phyloP scores from a whole-genome alignment of 345 rosid species.

The Camelina neglecta region DNA sequence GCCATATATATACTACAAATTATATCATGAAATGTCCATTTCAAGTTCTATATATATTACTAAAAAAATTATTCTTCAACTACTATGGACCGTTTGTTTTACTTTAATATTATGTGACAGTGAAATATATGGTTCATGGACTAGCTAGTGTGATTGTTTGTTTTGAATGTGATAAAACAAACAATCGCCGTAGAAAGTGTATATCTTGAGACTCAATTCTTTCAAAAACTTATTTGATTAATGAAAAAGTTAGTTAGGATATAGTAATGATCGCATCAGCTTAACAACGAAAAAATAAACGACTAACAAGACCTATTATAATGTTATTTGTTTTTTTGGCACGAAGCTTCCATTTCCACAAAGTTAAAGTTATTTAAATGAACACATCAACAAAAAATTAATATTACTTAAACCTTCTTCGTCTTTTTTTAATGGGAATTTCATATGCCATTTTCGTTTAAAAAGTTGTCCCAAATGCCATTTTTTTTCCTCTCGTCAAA shows the following conservation, averaged over 20 bases:
- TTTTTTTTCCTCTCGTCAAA: no score
- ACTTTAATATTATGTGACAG: neutral
- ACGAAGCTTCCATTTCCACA: constrained; percentile 5
- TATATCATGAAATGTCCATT: no score
- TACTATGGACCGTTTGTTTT: neutral
- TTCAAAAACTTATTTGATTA: neutral
- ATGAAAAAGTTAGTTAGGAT: neutral
- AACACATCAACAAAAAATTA: neutral
- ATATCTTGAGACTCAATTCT: neutral
- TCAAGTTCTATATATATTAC: neutral
- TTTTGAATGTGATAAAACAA: neutral
- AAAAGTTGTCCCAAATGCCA: no score
- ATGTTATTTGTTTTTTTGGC: neutral
- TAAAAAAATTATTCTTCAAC: neutral
- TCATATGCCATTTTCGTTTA: no score
- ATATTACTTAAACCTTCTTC: neutral
- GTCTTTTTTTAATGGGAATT: no score
- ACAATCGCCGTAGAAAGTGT: neutral
- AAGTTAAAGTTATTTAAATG: neutral
- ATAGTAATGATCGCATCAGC: neutral
- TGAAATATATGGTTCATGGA: no score
- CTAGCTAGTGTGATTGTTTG: neutral
- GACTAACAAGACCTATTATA: constrained; percentile 11
- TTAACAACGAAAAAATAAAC: neutral
- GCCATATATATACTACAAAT: no score